Base-by-base conservation (phyloP, 108 stramenopile species). In the Fragilariopsis cylindrus region DNA sequence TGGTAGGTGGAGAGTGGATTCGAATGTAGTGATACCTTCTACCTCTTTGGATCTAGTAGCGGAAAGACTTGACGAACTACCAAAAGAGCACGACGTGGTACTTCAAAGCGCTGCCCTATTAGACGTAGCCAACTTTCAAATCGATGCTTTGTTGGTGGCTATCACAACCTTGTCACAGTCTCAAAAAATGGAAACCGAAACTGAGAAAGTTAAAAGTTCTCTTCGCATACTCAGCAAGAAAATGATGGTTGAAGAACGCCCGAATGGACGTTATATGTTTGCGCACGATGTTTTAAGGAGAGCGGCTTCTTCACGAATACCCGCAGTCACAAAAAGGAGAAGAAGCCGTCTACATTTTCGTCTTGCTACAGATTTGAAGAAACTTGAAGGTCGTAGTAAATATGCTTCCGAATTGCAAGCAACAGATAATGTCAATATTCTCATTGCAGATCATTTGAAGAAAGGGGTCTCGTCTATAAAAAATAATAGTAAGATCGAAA, bases 71-170 rank as follows among this genome's bases (percentile, higher is more conserved):
- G 50, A 75, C 45, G 48, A 3, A 15, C 43, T 75, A 0, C 46
- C 66, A 44, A 3, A 16, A 13, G 65, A 68, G 0, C 19, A 15
- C 42, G 40, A 65, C 7, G 3, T 75, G 65, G 42, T 68, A 56
- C 15, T 75, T 2, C 48, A 68, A 48, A 48, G 66, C 48, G 74
- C 74, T 7, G 66, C 56, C 5, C 48, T 75, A 4, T 9, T 75
- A 43, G 74, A 65, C 5, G 16, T 40, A 39, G 47, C 52, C 21
- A 48, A 18, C 30, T 75, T 67, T 41, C 41, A 45, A 12, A 57
- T 46, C 11, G 44, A 75, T 4, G 15, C 19, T 5, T 46, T 75
- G 6, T 12, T 52, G 49, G 67, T 52, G 44, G 49, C 67, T 39
- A 19, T 52, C 18, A 12, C 3, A 48, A 40, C 49, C 48, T 18